phyloP scores from a whole-genome alignment of 345 rosid species.

The Ailanthus altissimus region DNA sequence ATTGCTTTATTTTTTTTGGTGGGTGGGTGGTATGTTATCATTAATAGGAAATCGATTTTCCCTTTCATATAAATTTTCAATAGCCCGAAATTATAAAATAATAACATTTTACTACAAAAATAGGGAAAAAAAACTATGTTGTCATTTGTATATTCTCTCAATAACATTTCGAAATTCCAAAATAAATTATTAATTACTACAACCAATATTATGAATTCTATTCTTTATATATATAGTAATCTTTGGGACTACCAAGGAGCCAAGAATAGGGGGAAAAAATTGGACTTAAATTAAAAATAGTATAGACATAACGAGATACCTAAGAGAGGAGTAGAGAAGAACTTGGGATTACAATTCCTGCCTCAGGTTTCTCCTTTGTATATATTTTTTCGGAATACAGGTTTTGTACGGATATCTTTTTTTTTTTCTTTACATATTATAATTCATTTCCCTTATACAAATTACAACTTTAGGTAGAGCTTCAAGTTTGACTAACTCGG shows the following conservation, averaged over 20 bases:
- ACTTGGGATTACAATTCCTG: conserved; percentile 5
- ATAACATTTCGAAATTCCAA: too few species aligned
- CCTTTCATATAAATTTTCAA: too few species aligned
- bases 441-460: too few species aligned
- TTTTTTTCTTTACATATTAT: neutral
- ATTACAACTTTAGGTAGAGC: too few species aligned
- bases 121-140: too few species aligned
- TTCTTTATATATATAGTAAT: neutral
- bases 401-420: conserved; percentile 24
- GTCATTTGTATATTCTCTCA: neutral
- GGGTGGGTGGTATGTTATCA: too few species aligned
- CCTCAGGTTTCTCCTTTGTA: neutral
- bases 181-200: neutral
- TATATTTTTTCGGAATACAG: conserved; percentile 5
- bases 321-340: neutral
- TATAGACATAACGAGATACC: neutral
- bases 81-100: too few species aligned
- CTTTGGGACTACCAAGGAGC: conserved; percentile 6
- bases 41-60: too few species aligned
- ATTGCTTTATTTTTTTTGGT: too few species aligned
- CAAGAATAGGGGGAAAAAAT: neutral
- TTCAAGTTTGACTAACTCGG: too few species aligned
- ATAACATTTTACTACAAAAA: too few species aligned
- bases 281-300: too few species aligned
- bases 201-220: neutral